These are phyloP conservation scores for Arabis hirsuta DNA, from an alignment of 345 rosid genomes.

Conservation along the genomic window DNA sequence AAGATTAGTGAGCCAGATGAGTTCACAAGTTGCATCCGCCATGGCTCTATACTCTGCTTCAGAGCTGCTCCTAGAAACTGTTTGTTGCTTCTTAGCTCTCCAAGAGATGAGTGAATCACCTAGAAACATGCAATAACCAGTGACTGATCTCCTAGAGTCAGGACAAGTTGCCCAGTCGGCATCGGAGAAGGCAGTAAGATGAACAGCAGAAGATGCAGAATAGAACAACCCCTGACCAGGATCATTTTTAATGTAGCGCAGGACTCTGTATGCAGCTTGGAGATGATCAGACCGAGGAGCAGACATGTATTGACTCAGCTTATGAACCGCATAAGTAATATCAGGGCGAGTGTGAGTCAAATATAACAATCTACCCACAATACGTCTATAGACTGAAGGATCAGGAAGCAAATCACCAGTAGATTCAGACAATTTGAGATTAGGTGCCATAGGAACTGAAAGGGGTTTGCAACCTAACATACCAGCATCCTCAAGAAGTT, in stretches of 20 bases:
- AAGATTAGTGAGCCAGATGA: not conserved
- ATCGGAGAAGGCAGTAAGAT: not conserved
- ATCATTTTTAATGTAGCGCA: not conserved
- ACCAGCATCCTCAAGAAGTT: not conserved
- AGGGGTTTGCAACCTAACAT: not conserved
- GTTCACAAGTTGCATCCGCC: not conserved
- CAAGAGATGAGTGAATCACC: not conserved
- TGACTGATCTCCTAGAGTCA: not conserved
- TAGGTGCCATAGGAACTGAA: not conserved
- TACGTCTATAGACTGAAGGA: not conserved
- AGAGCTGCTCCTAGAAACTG: not conserved
- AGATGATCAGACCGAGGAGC: not conserved
- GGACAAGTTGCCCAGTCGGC: not conserved
- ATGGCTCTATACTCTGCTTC: slow-evolving; percentile 13
- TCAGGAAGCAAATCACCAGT: not conserved
- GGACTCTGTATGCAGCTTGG: not conserved
- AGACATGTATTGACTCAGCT: not conserved
- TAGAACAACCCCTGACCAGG: not conserved
- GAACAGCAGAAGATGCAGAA: not conserved
- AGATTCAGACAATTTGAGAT: not conserved
- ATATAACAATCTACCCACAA: not conserved
- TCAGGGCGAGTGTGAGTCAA: not conserved
- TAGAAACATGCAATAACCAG: not conserved
- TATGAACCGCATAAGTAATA: not conserved
- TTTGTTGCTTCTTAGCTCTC: not conserved